These are phyloP conservation scores for Chalciporus piperatus DNA, from an alignment of 768 basidiomycete species.

Conservation along the genomic window DNA sequence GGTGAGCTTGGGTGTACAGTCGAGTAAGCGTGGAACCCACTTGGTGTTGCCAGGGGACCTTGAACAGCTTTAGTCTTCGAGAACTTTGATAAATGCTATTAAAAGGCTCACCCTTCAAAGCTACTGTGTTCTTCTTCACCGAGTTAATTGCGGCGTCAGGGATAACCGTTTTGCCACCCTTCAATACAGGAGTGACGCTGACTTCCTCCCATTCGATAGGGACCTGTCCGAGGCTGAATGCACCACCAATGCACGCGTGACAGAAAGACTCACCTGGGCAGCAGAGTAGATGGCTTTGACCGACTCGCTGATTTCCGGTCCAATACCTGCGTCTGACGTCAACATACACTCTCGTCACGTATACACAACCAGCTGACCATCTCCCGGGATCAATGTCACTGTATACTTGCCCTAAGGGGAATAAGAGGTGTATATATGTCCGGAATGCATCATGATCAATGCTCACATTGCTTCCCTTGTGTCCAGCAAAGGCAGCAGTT, in stretches of 20 bases:
- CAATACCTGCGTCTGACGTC: constrained; percentile 68
- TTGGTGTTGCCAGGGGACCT: constrained; percentile 97
- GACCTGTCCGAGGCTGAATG: constrained; percentile 52
- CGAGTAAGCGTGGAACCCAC: constrained; percentile 47
- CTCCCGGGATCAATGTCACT: constrained; percentile 95
- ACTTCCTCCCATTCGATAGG: constrained; percentile 99
- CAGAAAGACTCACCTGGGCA: constrained; percentile 58
- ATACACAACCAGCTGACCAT: constrained; percentile 53
- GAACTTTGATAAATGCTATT: neutral
- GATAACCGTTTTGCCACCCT: constrained; percentile 95
- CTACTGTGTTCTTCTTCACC: constrained; percentile 96
- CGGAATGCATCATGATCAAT: neutral
- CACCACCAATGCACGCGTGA: constrained; percentile 3
- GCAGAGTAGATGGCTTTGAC: constrained; percentile 91
- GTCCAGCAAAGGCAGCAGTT: constrained; percentile 86
- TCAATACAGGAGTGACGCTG: constrained; percentile 89
- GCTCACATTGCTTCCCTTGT: constrained; percentile 83
- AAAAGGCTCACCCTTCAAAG: constrained; percentile 76
- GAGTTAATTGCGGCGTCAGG: constrained; percentile 88
- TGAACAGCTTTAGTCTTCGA: constrained; percentile 9
- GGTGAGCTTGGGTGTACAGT: constrained; percentile 10
- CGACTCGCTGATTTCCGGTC: constrained; percentile 96
- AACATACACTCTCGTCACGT: constrained; percentile 7
- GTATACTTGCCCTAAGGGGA: constrained; percentile 84
- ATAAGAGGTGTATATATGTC: constrained; percentile 2